Percentiles rank a stretch among this genome's conserved stretches.
Evolutionary conservation across 2,329 filamentous ascomycete species (phyloP).

Genomic region (Sphaerulina musiva): DNA sequence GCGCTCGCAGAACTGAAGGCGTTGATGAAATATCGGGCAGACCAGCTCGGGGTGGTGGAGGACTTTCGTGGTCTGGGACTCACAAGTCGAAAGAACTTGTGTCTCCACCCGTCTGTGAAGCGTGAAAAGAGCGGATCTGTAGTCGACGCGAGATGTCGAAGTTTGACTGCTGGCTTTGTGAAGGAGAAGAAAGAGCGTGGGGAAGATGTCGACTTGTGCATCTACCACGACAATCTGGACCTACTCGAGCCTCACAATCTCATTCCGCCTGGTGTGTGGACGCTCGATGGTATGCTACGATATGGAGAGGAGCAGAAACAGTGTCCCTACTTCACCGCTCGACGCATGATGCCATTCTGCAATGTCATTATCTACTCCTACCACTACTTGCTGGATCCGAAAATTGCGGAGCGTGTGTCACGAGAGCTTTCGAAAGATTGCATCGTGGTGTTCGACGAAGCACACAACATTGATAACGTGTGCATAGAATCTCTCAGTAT

Average conservation of each 20-base stretch:
- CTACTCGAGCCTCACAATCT: conserved; percentile 90
- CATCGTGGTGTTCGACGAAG: conserved; percentile 97
- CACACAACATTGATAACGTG: conserved; percentile 98
- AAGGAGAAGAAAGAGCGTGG: conserved; percentile 95
- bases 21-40: conserved; percentile 87
- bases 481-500: conserved; percentile 97
- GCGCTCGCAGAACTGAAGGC: conserved; percentile 84
- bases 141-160: conserved; percentile 92
- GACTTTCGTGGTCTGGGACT: conserved; percentile 88
- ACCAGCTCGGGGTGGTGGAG: conserved; percentile 83
- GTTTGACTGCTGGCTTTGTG: conserved; percentile 91
- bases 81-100: conserved; percentile 95
- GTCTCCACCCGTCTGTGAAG: conserved; percentile 91
- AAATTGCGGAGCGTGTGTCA: conserved; percentile 92
- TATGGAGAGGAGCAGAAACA: conserved; percentile 96
- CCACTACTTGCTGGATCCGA: conserved; percentile 94
- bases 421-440: conserved; percentile 96
- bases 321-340: conserved; percentile 92
- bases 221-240: conserved; percentile 98
- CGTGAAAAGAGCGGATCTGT: conserved; percentile 90
- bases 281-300: conserved; percentile 75
- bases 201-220: conserved; percentile 87
- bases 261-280: conserved; percentile 92
- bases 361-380: conserved; percentile 99
- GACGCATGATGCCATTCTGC: conserved; percentile 98